Evolutionary conservation across 805 yeast species (phyloP).

Genomic region (Hanseniaspora valbyensis): DNA sequence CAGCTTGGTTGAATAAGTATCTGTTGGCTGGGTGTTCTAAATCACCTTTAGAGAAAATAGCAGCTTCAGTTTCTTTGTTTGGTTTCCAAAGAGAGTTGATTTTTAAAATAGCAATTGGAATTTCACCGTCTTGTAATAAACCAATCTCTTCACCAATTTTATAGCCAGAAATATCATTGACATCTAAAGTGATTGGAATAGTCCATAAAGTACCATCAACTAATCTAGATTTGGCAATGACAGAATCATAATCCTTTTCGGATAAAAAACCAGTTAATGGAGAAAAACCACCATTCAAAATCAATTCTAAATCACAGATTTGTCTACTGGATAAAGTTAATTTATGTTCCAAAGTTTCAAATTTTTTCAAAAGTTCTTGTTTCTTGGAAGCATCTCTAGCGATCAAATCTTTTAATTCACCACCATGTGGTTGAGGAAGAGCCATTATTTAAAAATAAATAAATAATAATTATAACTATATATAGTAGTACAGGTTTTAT

Average conservation of each 20-base stretch:
- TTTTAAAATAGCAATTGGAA: constrained; percentile 70
- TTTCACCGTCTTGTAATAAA: constrained; percentile 69
- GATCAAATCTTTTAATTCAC: constrained; percentile 71
- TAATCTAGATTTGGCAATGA: constrained; percentile 58
- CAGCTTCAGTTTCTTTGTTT: constrained; percentile 68
- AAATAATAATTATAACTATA: no score
- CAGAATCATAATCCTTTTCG: constrained; percentile 53
- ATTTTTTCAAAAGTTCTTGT: constrained; percentile 46
- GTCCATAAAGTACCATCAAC: constrained; percentile 71
- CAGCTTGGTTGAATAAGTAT: constrained; percentile 61
- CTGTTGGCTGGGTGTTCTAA: constrained; percentile 90
- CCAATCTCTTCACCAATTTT: constrained; percentile 52
- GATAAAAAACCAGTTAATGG: constrained; percentile 60
- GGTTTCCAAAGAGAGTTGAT: constrained; percentile 72
- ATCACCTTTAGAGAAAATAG: constrained; percentile 86
- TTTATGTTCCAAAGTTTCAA: constrained; percentile 34
- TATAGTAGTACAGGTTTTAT: no score
- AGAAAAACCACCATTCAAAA: constrained; percentile 88
- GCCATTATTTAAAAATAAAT: no score
- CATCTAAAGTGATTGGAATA: constrained; percentile 85
- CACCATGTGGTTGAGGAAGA: constrained; percentile 88
- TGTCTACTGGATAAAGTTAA: constrained; percentile 66
- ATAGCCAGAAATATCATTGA: constrained; percentile 36
- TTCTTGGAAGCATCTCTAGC: constrained; percentile 64
- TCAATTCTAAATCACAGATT: constrained; percentile 83